phyloP scores from a whole-genome alignment of 331 rosid genomes.

The Arachis monticola region DNA sequence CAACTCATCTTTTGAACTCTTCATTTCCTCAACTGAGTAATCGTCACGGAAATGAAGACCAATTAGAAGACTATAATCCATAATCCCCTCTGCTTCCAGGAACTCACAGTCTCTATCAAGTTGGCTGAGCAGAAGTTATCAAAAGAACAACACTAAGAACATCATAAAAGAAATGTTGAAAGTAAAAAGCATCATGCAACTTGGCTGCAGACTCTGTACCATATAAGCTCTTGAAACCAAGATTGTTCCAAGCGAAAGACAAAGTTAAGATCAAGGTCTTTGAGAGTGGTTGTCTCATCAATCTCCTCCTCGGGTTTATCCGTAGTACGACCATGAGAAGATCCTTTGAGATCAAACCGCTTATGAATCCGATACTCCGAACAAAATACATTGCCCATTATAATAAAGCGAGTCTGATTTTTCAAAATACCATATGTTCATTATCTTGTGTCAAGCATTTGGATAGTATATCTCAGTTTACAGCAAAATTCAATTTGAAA shows the following conservation, averaged over 20 bases:
- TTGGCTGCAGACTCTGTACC: constrained; percentile 40
- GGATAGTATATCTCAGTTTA: constrained; percentile 13
- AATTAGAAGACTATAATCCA: constrained; percentile 65
- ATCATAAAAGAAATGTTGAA: background rate
- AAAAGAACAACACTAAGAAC: constrained; percentile 24
- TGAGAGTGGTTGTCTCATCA: constrained; percentile 62
- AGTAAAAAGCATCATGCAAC: background rate
- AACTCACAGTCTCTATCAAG: constrained; percentile 61
- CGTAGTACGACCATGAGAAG: constrained; percentile 58
- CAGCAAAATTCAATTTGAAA: constrained; percentile 8
- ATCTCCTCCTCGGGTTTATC: constrained; percentile 56
- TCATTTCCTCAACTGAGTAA: constrained; percentile 41
- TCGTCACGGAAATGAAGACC: constrained; percentile 62
- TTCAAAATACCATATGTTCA: constrained; percentile 8
- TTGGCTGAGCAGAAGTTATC: constrained; percentile 53
- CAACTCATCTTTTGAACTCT: constrained; percentile 34
- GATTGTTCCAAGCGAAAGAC: constrained; percentile 54
- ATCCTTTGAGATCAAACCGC: constrained; percentile 64
- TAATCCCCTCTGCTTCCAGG: constrained; percentile 61
- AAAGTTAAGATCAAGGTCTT: constrained; percentile 62
- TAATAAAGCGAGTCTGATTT: constrained; percentile 56
- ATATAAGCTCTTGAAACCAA: constrained; percentile 60
- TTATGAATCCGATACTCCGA: constrained; percentile 61
- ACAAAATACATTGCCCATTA: constrained; percentile 63
- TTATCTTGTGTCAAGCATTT: constrained; percentile 12